A percentile compares a stretch with the other conserved stretches of the same genome.
Conservation (phyloP, 768 basidiomycete species). For the Mycena galericulata region DNA sequence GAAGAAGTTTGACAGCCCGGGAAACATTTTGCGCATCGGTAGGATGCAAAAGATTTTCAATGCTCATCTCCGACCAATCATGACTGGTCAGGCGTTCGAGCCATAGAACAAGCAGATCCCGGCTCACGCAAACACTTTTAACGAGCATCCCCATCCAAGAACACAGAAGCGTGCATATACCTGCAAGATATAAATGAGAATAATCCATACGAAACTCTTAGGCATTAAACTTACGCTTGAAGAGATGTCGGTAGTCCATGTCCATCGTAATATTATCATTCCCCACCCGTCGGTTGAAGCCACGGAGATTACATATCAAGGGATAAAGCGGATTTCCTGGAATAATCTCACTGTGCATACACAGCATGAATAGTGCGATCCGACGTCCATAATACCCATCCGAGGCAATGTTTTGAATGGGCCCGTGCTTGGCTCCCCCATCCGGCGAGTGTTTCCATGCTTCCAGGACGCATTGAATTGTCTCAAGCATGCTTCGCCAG, state of each 20-base stretch:
- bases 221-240: slow-evolving; percentile 30
- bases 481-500: slow-evolving; percentile 1
- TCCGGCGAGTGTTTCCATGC: slow-evolving; percentile 26
- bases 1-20: slow-evolving; percentile 36
- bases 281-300: slow-evolving; percentile 34
- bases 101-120: slow-evolving; percentile 19
- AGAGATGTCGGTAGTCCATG: slow-evolving; percentile 36
- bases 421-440: slow-evolving; percentile 27
- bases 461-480: slow-evolving; percentile 5
- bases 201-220: not conserved
- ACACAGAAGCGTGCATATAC: slow-evolving; percentile 25
- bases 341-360: slow-evolving; percentile 27
- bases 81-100: slow-evolving; percentile 13
- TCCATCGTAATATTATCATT: slow-evolving; percentile 25
- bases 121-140: slow-evolving; percentile 30
- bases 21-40: slow-evolving; percentile 42
- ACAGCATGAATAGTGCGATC: slow-evolving; percentile 26
- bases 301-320: slow-evolving; percentile 26
- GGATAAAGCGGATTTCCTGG: slow-evolving; percentile 27
- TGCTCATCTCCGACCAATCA: slow-evolving; percentile 15
- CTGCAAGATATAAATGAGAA: slow-evolving; percentile 4
- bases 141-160: slow-evolving; percentile 30
- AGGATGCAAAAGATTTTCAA: slow-evolving; percentile 30
- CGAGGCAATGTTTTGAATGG: slow-evolving; percentile 28
- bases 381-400: slow-evolving; percentile 37